Evolutionary conservation across 108 stramenopile species (phyloP).

Genomic region (Cyclotella baltica): DNA sequence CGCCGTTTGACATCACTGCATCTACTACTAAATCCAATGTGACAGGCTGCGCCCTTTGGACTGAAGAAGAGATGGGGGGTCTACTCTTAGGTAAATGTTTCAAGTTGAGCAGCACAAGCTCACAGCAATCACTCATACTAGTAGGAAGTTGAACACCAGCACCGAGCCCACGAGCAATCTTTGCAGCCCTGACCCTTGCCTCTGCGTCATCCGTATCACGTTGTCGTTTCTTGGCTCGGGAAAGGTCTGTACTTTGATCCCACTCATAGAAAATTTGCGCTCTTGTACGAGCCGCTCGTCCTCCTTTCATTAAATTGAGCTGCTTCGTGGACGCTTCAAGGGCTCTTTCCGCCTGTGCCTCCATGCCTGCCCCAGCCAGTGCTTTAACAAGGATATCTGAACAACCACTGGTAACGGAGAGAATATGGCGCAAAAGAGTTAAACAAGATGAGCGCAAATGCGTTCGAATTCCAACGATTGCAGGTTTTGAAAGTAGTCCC

Average conservation of each 20-base stretch:
- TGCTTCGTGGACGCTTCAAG: constrained; percentile 80
- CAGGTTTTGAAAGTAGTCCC: constrained; percentile 47
- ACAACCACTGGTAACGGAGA: constrained; percentile 77
- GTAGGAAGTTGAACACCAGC: constrained; percentile 87
- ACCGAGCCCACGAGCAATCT: constrained; percentile 85
- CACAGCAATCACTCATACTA: constrained; percentile 81
- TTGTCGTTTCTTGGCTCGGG: constrained; percentile 75
- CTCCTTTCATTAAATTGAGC: constrained; percentile 80
- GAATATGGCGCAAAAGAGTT: constrained; percentile 80
- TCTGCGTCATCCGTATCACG: constrained; percentile 86
- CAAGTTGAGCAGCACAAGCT: constrained; percentile 82
- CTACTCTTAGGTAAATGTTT: constrained; percentile 69
- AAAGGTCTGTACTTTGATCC: constrained; percentile 70
- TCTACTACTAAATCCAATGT: constrained; percentile 81
- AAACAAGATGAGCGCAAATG: constrained; percentile 82
- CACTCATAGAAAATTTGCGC: constrained; percentile 89
- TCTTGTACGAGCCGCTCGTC: constrained; percentile 85
- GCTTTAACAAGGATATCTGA: constrained; percentile 69
- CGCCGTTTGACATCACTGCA: constrained; percentile 89
- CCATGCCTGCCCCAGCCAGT: constrained; percentile 69
- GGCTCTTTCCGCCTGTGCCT: constrained; percentile 87
- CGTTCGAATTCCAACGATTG: constrained; percentile 63
- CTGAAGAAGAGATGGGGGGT: constrained; percentile 49
- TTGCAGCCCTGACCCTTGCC: constrained; percentile 82
- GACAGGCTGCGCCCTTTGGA: constrained; percentile 60